phyloP scores from a whole-genome alignment of 2,329 filamentous ascomycete genomes.

The Fusarium setosum region DNA sequence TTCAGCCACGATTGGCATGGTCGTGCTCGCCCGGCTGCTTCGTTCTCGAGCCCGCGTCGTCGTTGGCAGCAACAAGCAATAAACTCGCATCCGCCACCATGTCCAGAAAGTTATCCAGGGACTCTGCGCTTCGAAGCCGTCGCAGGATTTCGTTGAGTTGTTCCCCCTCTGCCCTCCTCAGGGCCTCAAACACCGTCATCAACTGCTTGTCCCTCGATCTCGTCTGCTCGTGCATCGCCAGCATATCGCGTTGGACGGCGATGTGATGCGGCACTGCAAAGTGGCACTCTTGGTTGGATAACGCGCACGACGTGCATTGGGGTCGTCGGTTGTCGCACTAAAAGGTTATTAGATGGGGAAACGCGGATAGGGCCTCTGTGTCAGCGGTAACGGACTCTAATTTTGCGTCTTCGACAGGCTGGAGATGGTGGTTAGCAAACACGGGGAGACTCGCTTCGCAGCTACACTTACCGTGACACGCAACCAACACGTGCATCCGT shows the following conservation, averaged over 20 bases:
- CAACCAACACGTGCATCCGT: background rate
- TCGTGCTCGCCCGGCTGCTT: no score
- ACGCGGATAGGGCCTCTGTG: no score
- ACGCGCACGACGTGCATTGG: background rate
- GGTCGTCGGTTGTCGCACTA: constrained; percentile 6
- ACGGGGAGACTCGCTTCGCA: no score
- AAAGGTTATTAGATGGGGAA: background rate
- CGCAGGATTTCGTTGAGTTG: background rate
- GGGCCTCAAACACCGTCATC: background rate
- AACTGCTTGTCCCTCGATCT: background rate
- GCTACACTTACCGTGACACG: background rate
- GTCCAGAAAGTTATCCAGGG: background rate
- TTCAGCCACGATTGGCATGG: background rate
- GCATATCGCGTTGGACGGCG: background rate
- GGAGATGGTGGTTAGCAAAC: background rate
- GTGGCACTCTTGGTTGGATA: background rate
- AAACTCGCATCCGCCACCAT: background rate
- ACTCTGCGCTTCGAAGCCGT: background rate
- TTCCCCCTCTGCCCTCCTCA: background rate
- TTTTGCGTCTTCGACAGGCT: constrained; percentile 7
- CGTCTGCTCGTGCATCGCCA: background rate
- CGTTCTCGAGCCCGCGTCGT: background rate
- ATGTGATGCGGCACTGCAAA: background rate
- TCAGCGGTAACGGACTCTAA: background rate
- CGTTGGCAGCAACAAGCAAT: background rate